phyloP scores from a whole-genome alignment of 1,284 basidiomycete species.

The Malassezia sp. region DNA sequence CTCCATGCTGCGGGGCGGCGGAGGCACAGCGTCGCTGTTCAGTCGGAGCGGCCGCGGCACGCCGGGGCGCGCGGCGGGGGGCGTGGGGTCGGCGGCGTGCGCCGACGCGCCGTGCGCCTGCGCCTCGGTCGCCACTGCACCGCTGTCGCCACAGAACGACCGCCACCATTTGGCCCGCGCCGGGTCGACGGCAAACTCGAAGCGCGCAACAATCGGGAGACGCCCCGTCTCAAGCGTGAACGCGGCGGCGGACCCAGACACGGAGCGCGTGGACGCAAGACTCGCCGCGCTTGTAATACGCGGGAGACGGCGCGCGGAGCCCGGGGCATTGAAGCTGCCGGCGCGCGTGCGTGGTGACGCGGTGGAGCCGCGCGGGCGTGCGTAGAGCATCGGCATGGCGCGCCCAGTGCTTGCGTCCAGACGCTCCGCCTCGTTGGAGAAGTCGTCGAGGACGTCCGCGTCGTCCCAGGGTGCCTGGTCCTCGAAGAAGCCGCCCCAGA shows the following conservation, averaged over 20 bases:
- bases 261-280: background rate
- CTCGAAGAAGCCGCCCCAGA: conserved; percentile 38
- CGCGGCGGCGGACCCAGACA: conserved; percentile 7
- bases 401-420: too few relatives aligned
- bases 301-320: conserved; percentile 1
- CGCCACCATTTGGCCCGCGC: conserved; percentile 37
- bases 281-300: conserved; percentile 12
- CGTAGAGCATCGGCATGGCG: too few relatives aligned
- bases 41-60: conserved; percentile 10
- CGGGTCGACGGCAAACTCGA: conserved; percentile 41
- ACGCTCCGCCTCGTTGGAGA: conserved; percentile 4
- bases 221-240: conserved; percentile 13
- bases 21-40: background rate
- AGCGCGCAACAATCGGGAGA: conserved; percentile 36
- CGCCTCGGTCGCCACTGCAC: conserved; percentile 2
- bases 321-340: background rate
- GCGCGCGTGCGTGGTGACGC: conserved; percentile 4
- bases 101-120: background rate
- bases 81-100: background rate
- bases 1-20: too few relatives aligned
- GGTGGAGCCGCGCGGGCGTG: too few relatives aligned
- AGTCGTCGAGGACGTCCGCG: background rate
- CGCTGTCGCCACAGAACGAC: background rate
- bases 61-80: background rate
- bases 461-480: conserved; percentile 12